Evolutionary conservation across 306 rosid genomes (phyloP).

Genomic region (Morella rubra): DNA sequence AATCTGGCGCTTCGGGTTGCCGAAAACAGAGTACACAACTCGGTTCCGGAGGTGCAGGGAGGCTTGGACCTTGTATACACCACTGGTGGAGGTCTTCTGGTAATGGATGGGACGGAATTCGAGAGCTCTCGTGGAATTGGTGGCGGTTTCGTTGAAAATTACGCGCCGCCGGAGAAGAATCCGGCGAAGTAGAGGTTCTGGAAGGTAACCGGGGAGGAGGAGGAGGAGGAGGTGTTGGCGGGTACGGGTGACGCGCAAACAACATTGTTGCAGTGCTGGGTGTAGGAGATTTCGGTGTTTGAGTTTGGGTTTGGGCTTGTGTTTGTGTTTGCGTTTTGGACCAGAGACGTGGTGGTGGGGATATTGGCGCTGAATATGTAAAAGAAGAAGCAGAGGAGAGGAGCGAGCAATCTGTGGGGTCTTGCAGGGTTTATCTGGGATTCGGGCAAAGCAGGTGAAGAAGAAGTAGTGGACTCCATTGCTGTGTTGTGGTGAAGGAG

Average conservation of each 20-base stretch:
- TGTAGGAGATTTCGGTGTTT: constrained; percentile 30
- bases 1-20: constrained; percentile 20
- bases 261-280: constrained; percentile 47
- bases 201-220: constrained; percentile 6
- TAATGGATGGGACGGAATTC: constrained; percentile 24
- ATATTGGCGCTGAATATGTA: constrained; percentile 16
- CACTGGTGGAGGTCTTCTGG: constrained; percentile 32
- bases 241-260: constrained; percentile 34
- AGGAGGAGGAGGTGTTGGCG: constrained; percentile 10
- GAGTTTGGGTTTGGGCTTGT: constrained; percentile 6
- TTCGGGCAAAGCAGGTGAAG: constrained; percentile 30
- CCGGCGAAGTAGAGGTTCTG: constrained; percentile 36
- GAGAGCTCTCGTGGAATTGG: constrained; percentile 1
- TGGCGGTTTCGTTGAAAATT: constrained; percentile 36
- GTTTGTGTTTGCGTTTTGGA: constrained; percentile 13
- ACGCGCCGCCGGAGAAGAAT: constrained; percentile 64
- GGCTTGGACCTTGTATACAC: constrained; percentile 38
- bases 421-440: constrained; percentile 29
- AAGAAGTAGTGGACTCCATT: constrained; percentile 38
- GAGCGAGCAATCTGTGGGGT: constrained; percentile 10
- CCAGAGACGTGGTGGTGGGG: constrained; percentile 16
- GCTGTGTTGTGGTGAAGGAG: background rate
- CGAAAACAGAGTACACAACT: background rate
- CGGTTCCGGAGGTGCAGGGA: constrained; percentile 35
- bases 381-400: constrained; percentile 23